Percentiles rank a stretch among this genome's conserved stretches.
Evolutionary conservation across 1,284 basidiomycete genomes (phyloP).

Genomic region (Xerocomus amazonicus): DNA sequence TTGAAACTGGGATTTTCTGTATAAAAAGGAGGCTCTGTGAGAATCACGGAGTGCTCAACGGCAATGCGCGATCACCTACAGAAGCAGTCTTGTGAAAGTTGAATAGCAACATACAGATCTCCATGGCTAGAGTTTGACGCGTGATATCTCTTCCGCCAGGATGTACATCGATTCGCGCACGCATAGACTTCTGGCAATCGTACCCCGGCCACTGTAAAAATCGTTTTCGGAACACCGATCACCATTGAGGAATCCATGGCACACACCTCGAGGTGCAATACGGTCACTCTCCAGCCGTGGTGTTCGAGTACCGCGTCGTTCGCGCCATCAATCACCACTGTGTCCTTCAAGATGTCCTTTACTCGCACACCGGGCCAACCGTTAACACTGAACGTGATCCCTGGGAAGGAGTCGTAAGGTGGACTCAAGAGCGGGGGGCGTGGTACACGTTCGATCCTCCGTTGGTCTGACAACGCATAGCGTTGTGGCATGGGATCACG

Average conservation of each 20-base stretch:
- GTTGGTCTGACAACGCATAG: slow-evolving; percentile 18
- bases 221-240: not conserved
- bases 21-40: not conserved
- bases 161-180: too few relatives aligned
- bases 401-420: slow-evolving; percentile 15
- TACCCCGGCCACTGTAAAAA: slow-evolving; percentile 29
- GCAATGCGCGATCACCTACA: slow-evolving; percentile 12
- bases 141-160: slow-evolving; percentile 7
- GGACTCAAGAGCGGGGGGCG: slow-evolving; percentile 17
- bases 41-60: too few relatives aligned
- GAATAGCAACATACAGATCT: slow-evolving; percentile 14
- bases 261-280: slow-evolving; percentile 22
- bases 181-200: not conserved
- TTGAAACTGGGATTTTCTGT: slow-evolving; percentile 14
- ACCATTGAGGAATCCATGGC: not conserved
- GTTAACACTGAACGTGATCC: slow-evolving; percentile 17
- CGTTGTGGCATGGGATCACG: slow-evolving; percentile 19
- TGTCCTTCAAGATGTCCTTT: slow-evolving; percentile 16
- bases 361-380: slow-evolving; percentile 24
- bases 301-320: slow-evolving; percentile 19
- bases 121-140: slow-evolving; percentile 20
- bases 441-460: slow-evolving; percentile 21
- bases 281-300: slow-evolving; percentile 23
- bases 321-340: slow-evolving; percentile 14
- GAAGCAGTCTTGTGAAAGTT: slow-evolving; percentile 7